Conservation (phyloP, 768 basidiomycete genomes). For the Trametes cingulata region DNA sequence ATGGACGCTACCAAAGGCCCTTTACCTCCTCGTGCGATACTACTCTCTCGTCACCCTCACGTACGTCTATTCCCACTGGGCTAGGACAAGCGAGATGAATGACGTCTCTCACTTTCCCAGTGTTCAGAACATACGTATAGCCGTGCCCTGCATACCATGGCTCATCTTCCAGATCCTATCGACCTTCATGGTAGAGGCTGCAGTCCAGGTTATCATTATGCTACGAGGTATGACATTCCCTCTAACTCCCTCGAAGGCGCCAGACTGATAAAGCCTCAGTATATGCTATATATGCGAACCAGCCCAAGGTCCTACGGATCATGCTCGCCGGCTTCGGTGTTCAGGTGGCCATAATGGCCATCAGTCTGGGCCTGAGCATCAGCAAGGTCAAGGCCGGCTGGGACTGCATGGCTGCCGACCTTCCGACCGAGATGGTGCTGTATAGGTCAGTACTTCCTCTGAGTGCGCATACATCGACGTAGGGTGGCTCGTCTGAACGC, state of each 20-base stretch:
- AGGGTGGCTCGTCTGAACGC: neutral
- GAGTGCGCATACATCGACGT: neutral
- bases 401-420: conserved; percentile 9
- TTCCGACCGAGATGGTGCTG: conserved; percentile 16
- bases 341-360: conserved; percentile 12
- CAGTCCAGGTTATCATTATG: conserved; percentile 16
- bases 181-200: conserved; percentile 14
- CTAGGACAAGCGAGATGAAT: neutral
- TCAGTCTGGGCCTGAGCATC: conserved; percentile 17
- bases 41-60: conserved; percentile 13
- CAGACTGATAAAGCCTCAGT: neutral
- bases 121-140: conserved; percentile 8
- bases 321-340: conserved; percentile 14
- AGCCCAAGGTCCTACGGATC: conserved; percentile 4
- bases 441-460: conserved; percentile 11
- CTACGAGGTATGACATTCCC: conserved; percentile 11
- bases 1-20: conserved; percentile 16
- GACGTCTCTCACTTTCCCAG: neutral
- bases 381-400: conserved; percentile 12
- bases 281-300: conserved; percentile 12
- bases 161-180: conserved; percentile 17
- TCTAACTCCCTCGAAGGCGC: neutral
- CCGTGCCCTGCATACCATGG: conserved; percentile 13
- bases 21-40: conserved; percentile 21
- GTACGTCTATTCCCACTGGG: neutral